A percentile compares a stretch with the other conserved stretches of the same genome.
These are phyloP conservation scores for Boletus insuetus DNA, from an alignment of 768 basidiomycete genomes.

Conservation along the genomic window DNA sequence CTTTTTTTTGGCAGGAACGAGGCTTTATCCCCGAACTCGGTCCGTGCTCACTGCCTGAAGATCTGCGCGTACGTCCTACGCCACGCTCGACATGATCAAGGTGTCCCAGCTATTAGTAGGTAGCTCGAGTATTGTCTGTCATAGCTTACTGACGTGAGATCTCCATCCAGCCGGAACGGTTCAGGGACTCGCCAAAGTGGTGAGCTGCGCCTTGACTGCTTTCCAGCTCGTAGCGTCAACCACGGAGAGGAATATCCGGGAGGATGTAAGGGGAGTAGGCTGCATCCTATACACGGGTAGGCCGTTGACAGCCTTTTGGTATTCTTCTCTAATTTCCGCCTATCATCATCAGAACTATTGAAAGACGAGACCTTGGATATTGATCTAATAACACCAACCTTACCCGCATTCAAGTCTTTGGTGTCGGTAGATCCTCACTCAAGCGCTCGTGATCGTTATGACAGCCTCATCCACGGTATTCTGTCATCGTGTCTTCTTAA, in stretches of 20 bases:
- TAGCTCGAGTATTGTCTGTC: background rate
- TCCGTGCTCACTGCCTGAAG: slow-evolving; percentile 67
- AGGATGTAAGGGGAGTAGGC: slow-evolving; percentile 77
- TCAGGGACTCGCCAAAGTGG: slow-evolving; percentile 59
- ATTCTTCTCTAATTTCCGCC: background rate
- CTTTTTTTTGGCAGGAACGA: slow-evolving; percentile 20
- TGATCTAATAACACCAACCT: slow-evolving; percentile 76
- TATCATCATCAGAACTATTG: slow-evolving; percentile 56
- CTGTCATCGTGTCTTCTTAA: slow-evolving; percentile 84
- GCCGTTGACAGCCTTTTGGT: background rate
- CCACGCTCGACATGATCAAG: slow-evolving; percentile 59
- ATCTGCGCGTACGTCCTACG: slow-evolving; percentile 82
- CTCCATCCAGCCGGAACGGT: slow-evolving; percentile 45
- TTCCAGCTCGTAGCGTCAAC: slow-evolving; percentile 58
- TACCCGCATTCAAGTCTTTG: slow-evolving; percentile 76
- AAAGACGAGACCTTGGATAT: slow-evolving; percentile 81
- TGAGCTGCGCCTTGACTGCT: slow-evolving; percentile 60
- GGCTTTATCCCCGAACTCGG: slow-evolving; percentile 31
- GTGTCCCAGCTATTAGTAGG: slow-evolving; percentile 52
- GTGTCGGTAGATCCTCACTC: slow-evolving; percentile 48
- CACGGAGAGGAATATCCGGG: slow-evolving; percentile 53
- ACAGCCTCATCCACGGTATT: slow-evolving; percentile 68
- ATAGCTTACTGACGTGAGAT: slow-evolving; percentile 9
- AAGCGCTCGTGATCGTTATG: slow-evolving; percentile 51
- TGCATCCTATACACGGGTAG: slow-evolving; percentile 77